Conservation (phyloP, 1,139 yeast species). For the Eremothecium cymbalariae region DNA sequence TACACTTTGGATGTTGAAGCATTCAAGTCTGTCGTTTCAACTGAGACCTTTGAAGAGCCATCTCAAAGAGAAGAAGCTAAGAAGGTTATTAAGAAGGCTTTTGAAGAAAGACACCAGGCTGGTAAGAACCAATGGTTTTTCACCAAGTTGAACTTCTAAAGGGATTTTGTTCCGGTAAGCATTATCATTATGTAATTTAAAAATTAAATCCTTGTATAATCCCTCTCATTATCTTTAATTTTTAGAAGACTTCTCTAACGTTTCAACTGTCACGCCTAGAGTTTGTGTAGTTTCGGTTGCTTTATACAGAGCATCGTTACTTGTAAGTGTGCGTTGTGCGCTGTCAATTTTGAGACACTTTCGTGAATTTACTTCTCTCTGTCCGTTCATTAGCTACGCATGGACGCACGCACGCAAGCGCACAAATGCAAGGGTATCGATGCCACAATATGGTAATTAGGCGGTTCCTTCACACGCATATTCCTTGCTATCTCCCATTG, state of each 20-base stretch:
- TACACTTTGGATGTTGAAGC: constrained; percentile 96
- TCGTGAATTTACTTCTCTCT: too few relatives aligned
- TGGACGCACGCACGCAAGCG: too few relatives aligned
- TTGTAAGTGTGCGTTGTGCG: too few relatives aligned
- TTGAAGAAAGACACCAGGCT: constrained; percentile 99
- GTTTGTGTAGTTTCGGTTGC: not conserved
- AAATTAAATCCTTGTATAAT: constrained; percentile 7
- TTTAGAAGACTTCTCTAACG: constrained; percentile 3
- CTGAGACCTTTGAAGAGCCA: constrained; percentile 96
- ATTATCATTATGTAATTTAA: constrained; percentile 11
- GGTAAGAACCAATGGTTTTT: constrained; percentile 99
- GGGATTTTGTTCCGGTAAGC: constrained; percentile 12
- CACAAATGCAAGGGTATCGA: too few relatives aligned
- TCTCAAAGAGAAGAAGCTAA: constrained; percentile 98
- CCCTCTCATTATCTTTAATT: constrained; percentile 2
- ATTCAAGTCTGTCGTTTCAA: constrained; percentile 83
- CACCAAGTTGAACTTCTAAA: constrained; percentile 96
- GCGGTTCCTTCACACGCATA: constrained; percentile 10
- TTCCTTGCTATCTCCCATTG: constrained; percentile 10
- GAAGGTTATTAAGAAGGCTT: constrained; percentile 98
- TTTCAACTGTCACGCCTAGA: not conserved
- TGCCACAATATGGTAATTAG: constrained; percentile 1
- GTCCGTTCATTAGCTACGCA: too few relatives aligned
- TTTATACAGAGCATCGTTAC: too few relatives aligned
- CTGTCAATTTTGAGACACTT: too few relatives aligned